Percentiles rank a stretch among this genome's conserved stretches.
Evolutionary conservation across 495 filamentous ascomycete genomes (phyloP).

Genomic region (Neurospora intermedia): DNA sequence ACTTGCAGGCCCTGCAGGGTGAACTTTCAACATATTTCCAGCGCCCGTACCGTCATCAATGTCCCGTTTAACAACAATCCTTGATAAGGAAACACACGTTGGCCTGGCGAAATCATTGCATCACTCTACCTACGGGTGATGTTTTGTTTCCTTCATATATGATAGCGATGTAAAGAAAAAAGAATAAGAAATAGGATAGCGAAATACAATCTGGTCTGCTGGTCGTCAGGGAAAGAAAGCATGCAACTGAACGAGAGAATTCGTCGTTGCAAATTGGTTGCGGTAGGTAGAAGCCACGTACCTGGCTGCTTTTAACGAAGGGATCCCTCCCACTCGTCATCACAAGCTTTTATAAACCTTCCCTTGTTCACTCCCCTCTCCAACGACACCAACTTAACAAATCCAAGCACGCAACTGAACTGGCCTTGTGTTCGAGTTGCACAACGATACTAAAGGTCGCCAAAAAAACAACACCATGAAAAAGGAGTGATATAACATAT

Average conservation of each 20-base stretch:
- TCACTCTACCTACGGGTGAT: neutral
- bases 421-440: neutral
- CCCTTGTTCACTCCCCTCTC: neutral
- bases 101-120: neutral
- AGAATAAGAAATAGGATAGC: neutral
- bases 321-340: neutral
- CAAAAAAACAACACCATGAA: neutral
- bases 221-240: neutral
- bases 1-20: neutral
- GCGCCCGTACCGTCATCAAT: neutral
- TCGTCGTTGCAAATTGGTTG: neutral
- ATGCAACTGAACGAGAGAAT: neutral
- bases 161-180: neutral
- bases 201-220: neutral
- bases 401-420: neutral
- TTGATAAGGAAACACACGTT: neutral
- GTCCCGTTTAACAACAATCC: neutral
- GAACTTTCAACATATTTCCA: neutral
- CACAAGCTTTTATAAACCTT: neutral
- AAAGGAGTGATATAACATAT: neutral
- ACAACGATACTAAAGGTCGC: neutral
- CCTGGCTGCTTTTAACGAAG: neutral
- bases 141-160: neutral
- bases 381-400: neutral
- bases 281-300: neutral